A percentile compares a stretch with the other conserved stretches of the same genome.
Evolutionary conservation across 495 filamentous ascomycete species (phyloP).

Genomic region (Parachaetomium inaequale): DNA sequence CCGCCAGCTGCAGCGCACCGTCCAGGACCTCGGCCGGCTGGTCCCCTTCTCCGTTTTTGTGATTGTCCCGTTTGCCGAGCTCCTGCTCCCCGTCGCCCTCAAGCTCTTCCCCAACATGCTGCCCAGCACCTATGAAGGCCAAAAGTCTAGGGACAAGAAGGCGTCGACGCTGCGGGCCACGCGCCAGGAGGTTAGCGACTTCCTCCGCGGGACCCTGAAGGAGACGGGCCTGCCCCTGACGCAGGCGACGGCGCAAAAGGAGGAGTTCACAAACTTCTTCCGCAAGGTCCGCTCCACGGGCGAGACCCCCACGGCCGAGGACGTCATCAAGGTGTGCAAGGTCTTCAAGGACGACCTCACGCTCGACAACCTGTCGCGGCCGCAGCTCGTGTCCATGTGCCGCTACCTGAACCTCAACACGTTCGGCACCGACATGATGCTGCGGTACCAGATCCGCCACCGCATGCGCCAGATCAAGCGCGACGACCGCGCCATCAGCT

Average conservation of each 20-base stretch:
- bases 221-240: slow-evolving; percentile 90
- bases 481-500: slow-evolving; percentile 91
- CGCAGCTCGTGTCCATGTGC: slow-evolving; percentile 95
- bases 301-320: slow-evolving; percentile 78
- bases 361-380: slow-evolving; percentile 92
- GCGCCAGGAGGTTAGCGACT: slow-evolving; percentile 88
- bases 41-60: slow-evolving; percentile 97
- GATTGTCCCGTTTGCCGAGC: slow-evolving; percentile 93
- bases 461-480: slow-evolving; percentile 99
- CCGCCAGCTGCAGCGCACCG: slow-evolving; percentile 86
- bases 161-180: slow-evolving; percentile 76
- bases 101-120: slow-evolving; percentile 95
- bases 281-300: slow-evolving; percentile 90
- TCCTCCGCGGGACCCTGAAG: slow-evolving; percentile 83
- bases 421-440: slow-evolving; percentile 93
- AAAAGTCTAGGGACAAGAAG: slow-evolving; percentile 85
- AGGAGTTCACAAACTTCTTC: slow-evolving; percentile 98
- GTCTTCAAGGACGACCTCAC: slow-evolving; percentile 98
- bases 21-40: slow-evolving; percentile 86
- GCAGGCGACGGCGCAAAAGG: slow-evolving; percentile 78
- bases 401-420: slow-evolving; percentile 97
- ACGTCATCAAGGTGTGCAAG: slow-evolving; percentile 99
- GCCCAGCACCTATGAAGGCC: slow-evolving; percentile 93
- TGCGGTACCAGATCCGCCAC: slow-evolving; percentile 96
- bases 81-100: slow-evolving; percentile 88